Conservation (phyloP, 371 early-diverging fungal genomes). For the Chytridium lagenaria region DNA sequence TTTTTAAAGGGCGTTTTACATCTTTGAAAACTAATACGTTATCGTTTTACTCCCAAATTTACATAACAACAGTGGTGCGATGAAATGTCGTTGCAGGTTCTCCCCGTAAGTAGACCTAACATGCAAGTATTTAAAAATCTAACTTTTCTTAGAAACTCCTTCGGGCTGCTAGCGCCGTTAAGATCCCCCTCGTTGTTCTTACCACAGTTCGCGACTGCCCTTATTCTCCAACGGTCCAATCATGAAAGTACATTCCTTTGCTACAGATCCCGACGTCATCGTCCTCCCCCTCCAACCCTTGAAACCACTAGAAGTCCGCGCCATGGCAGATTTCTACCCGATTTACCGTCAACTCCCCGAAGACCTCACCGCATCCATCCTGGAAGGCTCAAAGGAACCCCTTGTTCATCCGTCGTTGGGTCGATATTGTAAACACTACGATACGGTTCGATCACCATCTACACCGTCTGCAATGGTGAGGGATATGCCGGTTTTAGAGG, state of each 20-base stretch:
- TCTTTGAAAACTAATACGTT: not conserved
- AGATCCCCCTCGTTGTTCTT: not conserved
- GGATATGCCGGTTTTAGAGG: not conserved
- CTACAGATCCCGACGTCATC: conserved; percentile 1
- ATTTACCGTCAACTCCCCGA: not conserved
- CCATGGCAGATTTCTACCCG: not conserved
- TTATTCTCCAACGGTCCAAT: not conserved
- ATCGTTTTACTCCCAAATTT: not conserved
- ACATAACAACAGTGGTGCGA: conserved; percentile 11
- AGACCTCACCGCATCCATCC: not conserved
- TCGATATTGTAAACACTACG: conserved; percentile 2
- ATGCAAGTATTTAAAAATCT: not conserved
- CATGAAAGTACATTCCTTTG: not conserved
- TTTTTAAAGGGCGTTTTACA: not conserved
- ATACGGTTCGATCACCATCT: not conserved
- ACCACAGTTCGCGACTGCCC: not conserved
- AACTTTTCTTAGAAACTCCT: not conserved
- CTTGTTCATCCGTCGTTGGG: conserved; percentile 1
- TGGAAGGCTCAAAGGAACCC: conserved; percentile 3
- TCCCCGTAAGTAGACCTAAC: not conserved
- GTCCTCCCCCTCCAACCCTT: not conserved
- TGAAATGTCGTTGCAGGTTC: conserved; percentile 16
- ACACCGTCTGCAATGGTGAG: not conserved
- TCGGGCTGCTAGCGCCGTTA: not conserved
- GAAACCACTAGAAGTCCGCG: not conserved